Percentiles rank a stretch among this genome's conserved stretches.
These are phyloP conservation scores for Pascua guehoae DNA, from an alignment of 1,284 basidiomycete genomes.

Conservation along the genomic window DNA sequence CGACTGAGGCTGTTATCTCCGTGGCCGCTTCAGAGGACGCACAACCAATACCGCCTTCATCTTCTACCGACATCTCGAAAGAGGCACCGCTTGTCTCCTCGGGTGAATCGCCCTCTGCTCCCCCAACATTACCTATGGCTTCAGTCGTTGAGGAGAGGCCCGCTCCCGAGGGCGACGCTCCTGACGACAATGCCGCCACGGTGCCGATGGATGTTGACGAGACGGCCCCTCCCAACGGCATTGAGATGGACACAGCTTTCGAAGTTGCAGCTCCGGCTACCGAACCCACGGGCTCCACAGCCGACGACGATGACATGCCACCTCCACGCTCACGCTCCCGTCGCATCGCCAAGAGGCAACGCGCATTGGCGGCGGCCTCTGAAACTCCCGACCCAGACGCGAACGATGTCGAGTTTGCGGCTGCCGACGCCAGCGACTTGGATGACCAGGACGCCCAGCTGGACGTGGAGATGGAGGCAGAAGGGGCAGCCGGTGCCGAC, in stretches of 20 bases:
- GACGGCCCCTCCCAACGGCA: background rate
- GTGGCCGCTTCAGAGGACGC: too few species aligned
- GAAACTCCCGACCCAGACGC: slow-evolving; percentile 40
- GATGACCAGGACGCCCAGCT: slow-evolving; percentile 44
- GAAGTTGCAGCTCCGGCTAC: too few species aligned
- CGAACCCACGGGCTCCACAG: background rate
- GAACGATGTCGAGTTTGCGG: slow-evolving; percentile 45
- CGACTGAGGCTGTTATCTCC: background rate
- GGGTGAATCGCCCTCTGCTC: too few species aligned
- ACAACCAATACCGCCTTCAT: too few species aligned
- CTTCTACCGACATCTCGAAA: too few species aligned
- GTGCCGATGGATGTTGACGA: background rate
- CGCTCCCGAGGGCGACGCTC: background rate
- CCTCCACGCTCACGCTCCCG: slow-evolving; percentile 16
- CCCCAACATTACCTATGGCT: too few species aligned
- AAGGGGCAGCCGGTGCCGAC: slow-evolving; percentile 46
- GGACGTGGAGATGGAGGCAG: slow-evolving; percentile 50
- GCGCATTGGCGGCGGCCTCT: slow-evolving; percentile 14
- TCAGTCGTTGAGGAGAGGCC: background rate
- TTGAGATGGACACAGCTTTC: background rate
- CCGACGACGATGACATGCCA: background rate
- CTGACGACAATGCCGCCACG: background rate
- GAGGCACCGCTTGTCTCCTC: too few species aligned
- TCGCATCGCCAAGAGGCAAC: slow-evolving; percentile 17
- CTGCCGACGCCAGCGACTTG: slow-evolving; percentile 16